These are phyloP conservation scores for Poa annua DNA, from an alignment of 176 grass and related monocot species.

Conservation along the genomic window DNA sequence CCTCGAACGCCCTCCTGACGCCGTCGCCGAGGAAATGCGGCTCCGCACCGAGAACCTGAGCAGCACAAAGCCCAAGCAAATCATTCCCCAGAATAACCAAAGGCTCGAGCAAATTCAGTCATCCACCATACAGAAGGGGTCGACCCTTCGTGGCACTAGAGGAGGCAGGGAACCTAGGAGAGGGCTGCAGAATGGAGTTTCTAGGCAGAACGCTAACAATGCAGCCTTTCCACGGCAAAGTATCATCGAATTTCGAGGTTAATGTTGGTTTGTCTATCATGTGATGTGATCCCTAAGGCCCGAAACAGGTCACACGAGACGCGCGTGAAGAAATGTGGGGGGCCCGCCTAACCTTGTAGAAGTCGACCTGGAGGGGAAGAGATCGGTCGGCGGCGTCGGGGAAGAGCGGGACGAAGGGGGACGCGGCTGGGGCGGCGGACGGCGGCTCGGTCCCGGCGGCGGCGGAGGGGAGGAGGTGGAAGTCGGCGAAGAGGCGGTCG, in stretches of 20 bases:
- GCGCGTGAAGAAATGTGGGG: background rate
- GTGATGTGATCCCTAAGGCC: background rate
- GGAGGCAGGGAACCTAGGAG: background rate
- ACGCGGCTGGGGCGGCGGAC: constrained; percentile 3
- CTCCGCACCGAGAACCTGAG: constrained; percentile 79
- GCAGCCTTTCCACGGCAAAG: background rate
- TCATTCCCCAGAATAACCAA: background rate
- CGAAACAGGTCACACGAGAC: background rate
- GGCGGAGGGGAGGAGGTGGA: constrained; percentile 63
- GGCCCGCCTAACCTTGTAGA: constrained; percentile 78
- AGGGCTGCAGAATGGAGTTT: background rate
- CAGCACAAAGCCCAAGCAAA: constrained; percentile 5
- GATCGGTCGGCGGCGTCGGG: constrained; percentile 56
- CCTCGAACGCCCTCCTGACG: constrained; percentile 75
- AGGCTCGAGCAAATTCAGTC: background rate
- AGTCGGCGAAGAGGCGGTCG: constrained; percentile 88
- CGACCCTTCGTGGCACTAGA: background rate
- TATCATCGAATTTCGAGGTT: background rate
- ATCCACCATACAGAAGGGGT: background rate
- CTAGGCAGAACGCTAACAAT: background rate
- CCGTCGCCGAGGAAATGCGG: constrained; percentile 81
- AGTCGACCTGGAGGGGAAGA: constrained; percentile 71
- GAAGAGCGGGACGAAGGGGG: constrained; percentile 64
- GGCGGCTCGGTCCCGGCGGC: constrained; percentile 40
- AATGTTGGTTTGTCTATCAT: background rate